A percentile compares a stretch with the other conserved stretches of the same genome.
Evolutionary conservation across 345 rosid species (phyloP).

Genomic region (Ceriops zippeliana): DNA sequence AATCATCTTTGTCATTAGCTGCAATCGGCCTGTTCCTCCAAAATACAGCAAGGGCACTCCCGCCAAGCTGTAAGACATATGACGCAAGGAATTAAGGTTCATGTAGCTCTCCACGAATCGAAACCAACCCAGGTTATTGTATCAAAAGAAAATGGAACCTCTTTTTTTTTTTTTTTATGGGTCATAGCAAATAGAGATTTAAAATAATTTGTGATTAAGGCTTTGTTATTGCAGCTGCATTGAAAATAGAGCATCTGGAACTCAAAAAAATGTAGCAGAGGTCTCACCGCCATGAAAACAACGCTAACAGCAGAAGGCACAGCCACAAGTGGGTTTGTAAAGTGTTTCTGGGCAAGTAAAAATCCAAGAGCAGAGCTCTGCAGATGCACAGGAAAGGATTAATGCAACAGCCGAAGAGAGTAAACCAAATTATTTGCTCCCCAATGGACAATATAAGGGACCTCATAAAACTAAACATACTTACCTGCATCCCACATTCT

Average conservation of each 20-base stretch:
- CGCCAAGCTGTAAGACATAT: slow-evolving; percentile 65
- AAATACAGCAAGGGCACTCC: slow-evolving; percentile 84
- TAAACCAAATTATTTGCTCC: neutral
- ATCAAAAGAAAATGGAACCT: no score
- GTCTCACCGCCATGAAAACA: slow-evolving; percentile 93
- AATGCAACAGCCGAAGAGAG: neutral
- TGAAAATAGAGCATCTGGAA: neutral
- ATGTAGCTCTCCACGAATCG: neutral
- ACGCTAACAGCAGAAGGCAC: slow-evolving; percentile 98
- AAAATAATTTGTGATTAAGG: no score
- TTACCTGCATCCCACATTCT: slow-evolving; percentile 97
- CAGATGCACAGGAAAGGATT: slow-evolving; percentile 4
- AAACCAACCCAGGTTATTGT: neutral
- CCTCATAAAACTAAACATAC: neutral
- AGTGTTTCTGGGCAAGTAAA: slow-evolving; percentile 91
- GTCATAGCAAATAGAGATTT: no score
- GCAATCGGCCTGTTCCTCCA: slow-evolving; percentile 89
- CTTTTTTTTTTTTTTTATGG: no score
- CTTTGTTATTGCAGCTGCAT: no score
- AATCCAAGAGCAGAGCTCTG: slow-evolving; percentile 99
- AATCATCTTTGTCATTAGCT: slow-evolving; percentile 84
- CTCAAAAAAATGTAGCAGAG: neutral
- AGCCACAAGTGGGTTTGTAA: slow-evolving; percentile 87
- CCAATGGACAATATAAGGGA: neutral
- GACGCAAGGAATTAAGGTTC: neutral